Base-by-base conservation (phyloP, 2,329 filamentous ascomycete species). In the Gnomoniopsis smithogilvyi region DNA sequence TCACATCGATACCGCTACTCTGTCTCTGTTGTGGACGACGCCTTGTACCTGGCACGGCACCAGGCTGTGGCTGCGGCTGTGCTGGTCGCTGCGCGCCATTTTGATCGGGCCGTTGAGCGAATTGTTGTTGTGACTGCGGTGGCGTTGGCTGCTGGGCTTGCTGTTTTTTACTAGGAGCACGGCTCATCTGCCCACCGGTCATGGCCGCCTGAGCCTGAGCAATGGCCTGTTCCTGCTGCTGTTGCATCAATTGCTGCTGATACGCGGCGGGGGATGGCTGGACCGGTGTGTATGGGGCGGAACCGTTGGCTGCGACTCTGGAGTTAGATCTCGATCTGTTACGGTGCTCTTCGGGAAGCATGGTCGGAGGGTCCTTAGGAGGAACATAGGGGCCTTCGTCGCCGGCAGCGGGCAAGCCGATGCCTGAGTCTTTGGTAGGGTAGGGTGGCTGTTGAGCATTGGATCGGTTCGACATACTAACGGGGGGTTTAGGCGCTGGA, bases 151-250 rank as follows among this genome's bases (percentile, higher is more conserved):
- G 76, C 60, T 79, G 77, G 54, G 74, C 70, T 63, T 76, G 77
- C 69, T 85, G 85, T 67, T 86, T 84, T 71, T 93, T 91, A 75
- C 91, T 94, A 58, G 88, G 82, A 63, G 84, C 88, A 63, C 90
- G 85, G 59, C 89, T 84, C 8, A 96, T 73, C 66, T 91, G 87
- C 34, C 85, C 83, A 34, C 33, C 47, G 33, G 82, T 80, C 78
- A 92, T 88, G 62, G 89, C 86, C 65, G 92, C 89, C 69, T 96
- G 90, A 3, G 90, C 89, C 64, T 90, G 86, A 8, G 86, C 85
- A 81, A 94, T 86, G 41, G 91, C 90, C 68, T 93, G 89, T 68
- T 96, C 90, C 70, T 96, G 92, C 70, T 96, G 91, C 67, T 95
- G 91, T 67, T 95, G 88, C 71, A 85, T 74, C 52, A 87, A 69